These are phyloP conservation scores for Penicillium sp. DNA, from an alignment of 2,329 filamentous ascomycete genomes.

Conservation along the genomic window DNA sequence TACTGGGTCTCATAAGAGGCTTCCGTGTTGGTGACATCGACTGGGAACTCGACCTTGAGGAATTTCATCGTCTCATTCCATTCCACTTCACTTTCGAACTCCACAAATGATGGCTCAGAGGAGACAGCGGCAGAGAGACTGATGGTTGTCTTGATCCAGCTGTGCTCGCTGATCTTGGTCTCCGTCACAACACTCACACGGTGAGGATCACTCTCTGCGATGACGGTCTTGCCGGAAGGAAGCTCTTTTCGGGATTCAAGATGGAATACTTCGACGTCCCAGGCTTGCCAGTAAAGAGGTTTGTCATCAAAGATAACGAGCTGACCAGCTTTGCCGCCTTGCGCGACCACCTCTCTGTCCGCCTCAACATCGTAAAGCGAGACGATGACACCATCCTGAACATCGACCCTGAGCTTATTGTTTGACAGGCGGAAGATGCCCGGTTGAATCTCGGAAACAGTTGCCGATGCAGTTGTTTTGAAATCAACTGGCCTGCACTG, in stretches of 20 bases:
- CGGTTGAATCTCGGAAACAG: slow-evolving; percentile 55
- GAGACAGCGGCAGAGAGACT: slow-evolving; percentile 72
- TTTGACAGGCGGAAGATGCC: slow-evolving; percentile 81
- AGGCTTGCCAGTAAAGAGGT: slow-evolving; percentile 94
- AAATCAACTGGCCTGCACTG: slow-evolving; percentile 33
- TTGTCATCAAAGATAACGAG: slow-evolving; percentile 97
- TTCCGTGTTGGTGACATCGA: slow-evolving; percentile 86
- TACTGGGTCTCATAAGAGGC: slow-evolving; percentile 96
- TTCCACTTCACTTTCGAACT: slow-evolving; percentile 84
- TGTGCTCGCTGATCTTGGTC: slow-evolving; percentile 84
- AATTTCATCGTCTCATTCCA: slow-evolving; percentile 98
- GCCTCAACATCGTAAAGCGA: slow-evolving; percentile 78
- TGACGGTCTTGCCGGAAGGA: slow-evolving; percentile 66
- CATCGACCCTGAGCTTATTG: slow-evolving; percentile 71
- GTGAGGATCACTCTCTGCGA: slow-evolving; percentile 73
- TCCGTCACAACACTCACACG: slow-evolving; percentile 81
- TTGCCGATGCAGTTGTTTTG: slow-evolving; percentile 39
- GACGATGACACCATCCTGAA: slow-evolving; percentile 76
- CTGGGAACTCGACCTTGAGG: slow-evolving; percentile 97
- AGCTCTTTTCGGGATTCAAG: slow-evolving; percentile 83
- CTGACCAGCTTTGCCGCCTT: slow-evolving; percentile 79
- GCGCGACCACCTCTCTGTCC: slow-evolving; percentile 76
- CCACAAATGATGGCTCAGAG: slow-evolving; percentile 70
- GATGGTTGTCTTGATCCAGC: slow-evolving; percentile 84
- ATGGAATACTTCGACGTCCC: slow-evolving; percentile 98